Base-by-base conservation (phyloP, 148 eudicot genomes). In the Rhododendron ovatum region DNA sequence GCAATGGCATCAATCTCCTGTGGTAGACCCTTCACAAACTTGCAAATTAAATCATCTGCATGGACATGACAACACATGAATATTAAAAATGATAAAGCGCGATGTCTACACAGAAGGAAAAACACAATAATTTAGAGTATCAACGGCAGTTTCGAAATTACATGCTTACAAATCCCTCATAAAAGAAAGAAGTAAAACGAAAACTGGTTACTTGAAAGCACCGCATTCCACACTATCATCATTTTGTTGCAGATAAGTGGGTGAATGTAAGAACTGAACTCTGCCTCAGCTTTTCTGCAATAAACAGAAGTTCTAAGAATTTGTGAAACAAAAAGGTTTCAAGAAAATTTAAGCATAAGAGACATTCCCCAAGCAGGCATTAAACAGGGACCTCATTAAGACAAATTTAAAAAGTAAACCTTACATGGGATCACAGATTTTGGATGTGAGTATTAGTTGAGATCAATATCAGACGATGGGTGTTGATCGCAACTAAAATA, bases 11-110 rank as follows among this genome's bases (percentile, higher is more conserved):
- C 94, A 74, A 91, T 91, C 90, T 96, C 98, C 83, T 71, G 86
- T 4, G 94, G 96, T 84, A 96, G 94, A 86, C 87, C 89, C 84
- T 86, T 91, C 69, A 91, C 92, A 88, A 96, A 92, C 91, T 93
- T 93, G 81, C 84, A 83, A 83, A 95, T 88, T 85, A 96, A 89
- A 91, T 91, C 88, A 93, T 93, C 99, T 96, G 94, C 88, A 88
- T 76, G 50, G 76, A 37, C 37, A 37, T 37, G 37, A 37, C 3
- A 37, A 37, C 37, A 80, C 33, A 81, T 59, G 17, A 78, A 47
- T 30, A 35, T 26, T 22, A 37, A 37, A 75, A 7, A 45, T 17
- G 20, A 2, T 47, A 69, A 24, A 41, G 37, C 61, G 35, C 67
- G 47, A 45, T 76, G 59, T 80, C 47, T 2, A 75, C 47, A 80